Base-by-base conservation (phyloP, 2,329 filamentous ascomycete genomes). In the Xylogone sp. region DNA sequence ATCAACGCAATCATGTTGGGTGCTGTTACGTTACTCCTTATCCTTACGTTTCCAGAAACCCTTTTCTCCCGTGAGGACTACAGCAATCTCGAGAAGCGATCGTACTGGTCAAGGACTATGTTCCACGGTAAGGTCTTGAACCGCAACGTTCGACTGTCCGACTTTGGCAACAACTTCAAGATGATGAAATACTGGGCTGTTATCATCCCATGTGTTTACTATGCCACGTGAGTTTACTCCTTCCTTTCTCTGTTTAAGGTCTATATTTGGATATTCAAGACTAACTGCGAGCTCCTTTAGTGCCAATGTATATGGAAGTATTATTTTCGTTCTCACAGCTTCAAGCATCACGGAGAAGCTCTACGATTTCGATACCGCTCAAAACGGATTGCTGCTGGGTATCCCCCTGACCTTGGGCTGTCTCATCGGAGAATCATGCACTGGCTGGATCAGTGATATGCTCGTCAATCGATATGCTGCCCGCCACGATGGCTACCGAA, bases 11-110 rank as follows among this genome's bases (percentile, higher is more conserved):
- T 48, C 42, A 60, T 82, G 21, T 70, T 82, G 43, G 78, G 75
- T 10, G 54, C 69, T 12, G 65, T 77, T n/a, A 73, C 77, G 1
- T 48, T 80, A 1, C 56, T 81, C 2, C 70, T 77, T n/a, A 64
- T 78, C 56, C 73, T 82, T 52, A 75, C 75, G 3, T 75, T 83
- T 45, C 78, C 79, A 0, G 79, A 82, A 59, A 82, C 78, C 0
- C 72, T 75, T 3, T 82, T 72, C 59, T 65, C 63, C 43, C 68
- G 75, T 54, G 57, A 58, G 13, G 55, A 55, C 42, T 47, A 50
- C 21, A 39, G 34, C 34, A 42, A 18, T 6, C 7, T 21, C 16
- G 22, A 45, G n/a, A 27, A 42, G 24, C 24, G 39, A 21, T 42
- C 44, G 20, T 51, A 51, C n/a, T 13, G 29, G 19, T 39, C 46